Evolutionary conservation across 2,329 filamentous ascomycete species (phyloP).

Genomic region (Phaeosphaeria sp.): DNA sequence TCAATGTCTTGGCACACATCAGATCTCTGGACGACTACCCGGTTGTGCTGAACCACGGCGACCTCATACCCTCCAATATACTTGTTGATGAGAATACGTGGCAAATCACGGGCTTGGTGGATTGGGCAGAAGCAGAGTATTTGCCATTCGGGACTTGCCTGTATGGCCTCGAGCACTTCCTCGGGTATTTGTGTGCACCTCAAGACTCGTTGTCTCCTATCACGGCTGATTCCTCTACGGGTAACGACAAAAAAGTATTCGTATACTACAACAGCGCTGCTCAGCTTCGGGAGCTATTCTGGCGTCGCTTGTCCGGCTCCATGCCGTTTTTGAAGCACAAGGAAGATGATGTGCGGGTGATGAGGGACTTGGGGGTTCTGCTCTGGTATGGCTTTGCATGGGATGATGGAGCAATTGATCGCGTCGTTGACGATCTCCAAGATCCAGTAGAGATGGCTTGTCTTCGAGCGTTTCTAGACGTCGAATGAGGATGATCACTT

Average conservation of each 20-base stretch:
- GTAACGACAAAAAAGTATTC: slow-evolving; percentile 9
- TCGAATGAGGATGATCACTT: background rate
- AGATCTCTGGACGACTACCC: slow-evolving; percentile 60
- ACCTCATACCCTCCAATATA: slow-evolving; percentile 65
- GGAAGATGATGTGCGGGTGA: slow-evolving; percentile 48
- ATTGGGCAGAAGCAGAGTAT: slow-evolving; percentile 70
- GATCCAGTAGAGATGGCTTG: slow-evolving; percentile 63
- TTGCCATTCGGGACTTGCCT: slow-evolving; percentile 66
- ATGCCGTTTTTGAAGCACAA: slow-evolving; percentile 46
- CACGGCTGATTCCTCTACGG: background rate
- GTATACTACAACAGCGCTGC: slow-evolving; percentile 55
- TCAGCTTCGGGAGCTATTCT: slow-evolving; percentile 58
- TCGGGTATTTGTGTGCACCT: slow-evolving; percentile 54
- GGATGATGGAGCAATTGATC: slow-evolving; percentile 65
- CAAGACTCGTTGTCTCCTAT: background rate
- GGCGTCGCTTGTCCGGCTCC: slow-evolving; percentile 50
- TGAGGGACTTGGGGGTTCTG: slow-evolving; percentile 63
- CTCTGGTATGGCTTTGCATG: slow-evolving; percentile 71
- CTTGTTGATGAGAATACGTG: slow-evolving; percentile 57
- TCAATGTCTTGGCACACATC: slow-evolving; percentile 11
- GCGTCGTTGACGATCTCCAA: slow-evolving; percentile 60
- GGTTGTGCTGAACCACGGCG: slow-evolving; percentile 66
- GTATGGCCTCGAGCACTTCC: slow-evolving; percentile 66
- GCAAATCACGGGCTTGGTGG: slow-evolving; percentile 61
- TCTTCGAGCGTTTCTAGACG: slow-evolving; percentile 52